A percentile compares a stretch with the other conserved stretches of the same genome.
Conservation (phyloP, 441 rosid genomes). For the Euphorbia corollata region DNA sequence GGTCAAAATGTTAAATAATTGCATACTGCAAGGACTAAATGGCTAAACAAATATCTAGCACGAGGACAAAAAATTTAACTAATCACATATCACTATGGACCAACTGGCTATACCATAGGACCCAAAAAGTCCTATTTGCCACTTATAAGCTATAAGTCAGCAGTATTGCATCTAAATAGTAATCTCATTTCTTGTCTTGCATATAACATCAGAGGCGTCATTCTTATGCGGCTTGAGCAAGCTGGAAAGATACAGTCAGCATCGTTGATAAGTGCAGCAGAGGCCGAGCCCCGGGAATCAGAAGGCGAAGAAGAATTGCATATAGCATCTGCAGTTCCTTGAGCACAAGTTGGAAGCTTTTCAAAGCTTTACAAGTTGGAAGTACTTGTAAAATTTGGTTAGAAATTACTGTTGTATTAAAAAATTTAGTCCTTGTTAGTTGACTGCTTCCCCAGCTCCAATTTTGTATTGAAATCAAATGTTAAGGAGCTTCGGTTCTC, state of each 20-base stretch:
- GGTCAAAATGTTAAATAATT: no score
- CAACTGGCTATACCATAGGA: no score
- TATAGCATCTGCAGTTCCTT: constrained; percentile 6
- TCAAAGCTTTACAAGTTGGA: no score
- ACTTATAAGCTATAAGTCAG: neutral
- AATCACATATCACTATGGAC: no score
- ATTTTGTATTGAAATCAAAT: no score
- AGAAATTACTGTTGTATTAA: neutral
- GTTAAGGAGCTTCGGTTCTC: no score
- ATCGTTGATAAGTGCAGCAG: constrained; percentile 67
- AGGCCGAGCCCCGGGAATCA: constrained; percentile 36
- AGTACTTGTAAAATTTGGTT: no score
- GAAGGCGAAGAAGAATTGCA: neutral
- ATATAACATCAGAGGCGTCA: constrained; percentile 57
- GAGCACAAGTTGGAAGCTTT: neutral
- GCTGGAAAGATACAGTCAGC: constrained; percentile 91
- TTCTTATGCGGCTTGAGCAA: constrained; percentile 80
- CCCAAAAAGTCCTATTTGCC: no score
- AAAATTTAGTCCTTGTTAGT: neutral
- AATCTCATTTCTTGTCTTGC: neutral
- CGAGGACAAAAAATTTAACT: no score
- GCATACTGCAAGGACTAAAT: no score
- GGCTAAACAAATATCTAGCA: no score
- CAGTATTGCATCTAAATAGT: neutral
- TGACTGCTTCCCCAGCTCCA: no score